Base-by-base conservation (phyloP, 805 yeast genomes). In the Cyberlindnera japonica region DNA sequence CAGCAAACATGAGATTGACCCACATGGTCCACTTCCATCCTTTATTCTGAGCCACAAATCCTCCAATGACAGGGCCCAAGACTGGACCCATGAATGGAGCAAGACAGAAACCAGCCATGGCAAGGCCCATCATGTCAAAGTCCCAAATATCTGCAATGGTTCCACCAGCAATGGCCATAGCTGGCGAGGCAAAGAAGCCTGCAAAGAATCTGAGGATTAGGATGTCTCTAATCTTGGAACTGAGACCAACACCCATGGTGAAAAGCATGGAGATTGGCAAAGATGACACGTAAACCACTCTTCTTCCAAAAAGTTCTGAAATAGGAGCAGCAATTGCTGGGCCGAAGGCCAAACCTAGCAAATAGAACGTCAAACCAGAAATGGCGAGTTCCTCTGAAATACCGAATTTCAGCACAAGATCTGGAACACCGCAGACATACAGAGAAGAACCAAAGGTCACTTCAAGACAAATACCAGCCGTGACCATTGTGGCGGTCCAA, bases 21-120 rank as follows among this genome's bases (percentile, higher is more conserved):
- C 87, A 83, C 67, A 75, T 66, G 4, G 80, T 64, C 83, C 89
- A 81, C 61, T 76, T 73, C 81, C 89, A 72, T 32, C 81, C 83
- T 53, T 79, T 74, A 40, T 62, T 55, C 57, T 65, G 62, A 13
- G 79, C 81, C 20, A 82, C 83, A 57, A 79, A 82, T 0, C 85
- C 83, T 38, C 88, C 88, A 61, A 83, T 74, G 37, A 83, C 72
- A 6, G 90, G 90, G 36, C 89, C 87, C 31, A 81, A 60, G 28
- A 81, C 82, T 2, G 95, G 95, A 38, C 95, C 95, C 57, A 81
- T 69, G 50, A 86, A 81, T 17, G 93, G 89, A 11, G 89, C 84
- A 41, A 83, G 62, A 59, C 90, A 81, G 64, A 83, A 85, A n/a
- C 79, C 62, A 3, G 84, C 75, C 80, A 84, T 75, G n/a, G 95